A percentile compares a stretch with the other conserved stretches of the same genome.
phyloP scores from a whole-genome alignment of 2,329 filamentous ascomycete species.

The Penicillium nordicum region DNA sequence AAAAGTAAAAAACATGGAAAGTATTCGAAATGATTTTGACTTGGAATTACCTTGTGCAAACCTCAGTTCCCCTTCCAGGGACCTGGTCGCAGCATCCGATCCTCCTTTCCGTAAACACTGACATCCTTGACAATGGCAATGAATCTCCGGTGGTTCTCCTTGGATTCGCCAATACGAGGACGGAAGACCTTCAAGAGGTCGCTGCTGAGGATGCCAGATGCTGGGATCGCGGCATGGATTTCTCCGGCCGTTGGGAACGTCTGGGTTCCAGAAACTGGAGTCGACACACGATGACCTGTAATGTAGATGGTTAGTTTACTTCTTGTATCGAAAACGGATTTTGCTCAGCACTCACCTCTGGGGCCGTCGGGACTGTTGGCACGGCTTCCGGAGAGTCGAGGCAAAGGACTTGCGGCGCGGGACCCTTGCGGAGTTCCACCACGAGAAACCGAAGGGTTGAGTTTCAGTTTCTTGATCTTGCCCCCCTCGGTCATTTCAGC shows the following conservation, averaged over 20 bases:
- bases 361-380: constrained; percentile 40
- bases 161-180: constrained; percentile 41
- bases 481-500: constrained; percentile 47
- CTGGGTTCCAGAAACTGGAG: constrained; percentile 26
- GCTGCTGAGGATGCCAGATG: constrained; percentile 43
- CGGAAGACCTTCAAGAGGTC: constrained; percentile 46
- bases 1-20: background rate
- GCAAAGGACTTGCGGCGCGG: constrained; percentile 46
- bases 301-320: constrained; percentile 1
- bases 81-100: constrained; percentile 41
- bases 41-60: background rate
- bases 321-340: background rate
- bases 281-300: constrained; percentile 29
- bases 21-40: background rate
- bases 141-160: constrained; percentile 41
- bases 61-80: constrained; percentile 29
- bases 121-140: constrained; percentile 46
- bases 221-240: constrained; percentile 47
- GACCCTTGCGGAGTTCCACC: constrained; percentile 48
- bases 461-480: constrained; percentile 48
- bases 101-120: constrained; percentile 43
- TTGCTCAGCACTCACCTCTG: constrained; percentile 7
- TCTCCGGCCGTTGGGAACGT: constrained; percentile 46
- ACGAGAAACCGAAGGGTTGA: constrained; percentile 41
- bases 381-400: constrained; percentile 36